Conservation (phyloP, 768 basidiomycete genomes). For the Russula compacta region DNA sequence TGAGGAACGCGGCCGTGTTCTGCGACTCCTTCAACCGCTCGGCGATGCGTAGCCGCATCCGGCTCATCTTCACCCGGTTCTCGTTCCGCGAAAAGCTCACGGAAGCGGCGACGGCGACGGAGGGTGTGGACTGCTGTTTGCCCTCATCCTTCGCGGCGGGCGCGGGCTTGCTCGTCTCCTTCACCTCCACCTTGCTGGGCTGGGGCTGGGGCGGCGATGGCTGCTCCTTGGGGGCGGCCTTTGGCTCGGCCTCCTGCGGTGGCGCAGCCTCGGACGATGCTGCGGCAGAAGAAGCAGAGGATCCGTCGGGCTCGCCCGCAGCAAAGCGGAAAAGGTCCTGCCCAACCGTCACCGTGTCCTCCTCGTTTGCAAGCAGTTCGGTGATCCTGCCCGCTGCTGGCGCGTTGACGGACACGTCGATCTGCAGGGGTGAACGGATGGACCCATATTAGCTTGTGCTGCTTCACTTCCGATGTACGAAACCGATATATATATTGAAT, state of each 20-base stretch:
- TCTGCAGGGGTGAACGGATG: conserved; percentile 38
- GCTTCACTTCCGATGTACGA: not conserved
- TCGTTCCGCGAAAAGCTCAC: conserved; percentile 58
- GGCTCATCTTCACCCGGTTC: conserved; percentile 97
- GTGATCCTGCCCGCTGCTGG: conserved; percentile 81
- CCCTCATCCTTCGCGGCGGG: conserved; percentile 16
- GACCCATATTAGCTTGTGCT: not conserved
- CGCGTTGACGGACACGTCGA: conserved; percentile 95
- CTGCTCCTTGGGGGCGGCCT: conserved; percentile 33
- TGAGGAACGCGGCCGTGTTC: conserved; percentile 91
- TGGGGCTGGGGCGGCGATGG: conserved; percentile 34
- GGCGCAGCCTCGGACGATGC: conserved; percentile 19
- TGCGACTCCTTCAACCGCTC: conserved; percentile 98
- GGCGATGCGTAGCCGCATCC: conserved; percentile 95
- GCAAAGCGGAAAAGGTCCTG: conserved; percentile 92
- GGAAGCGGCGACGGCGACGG: conserved; percentile 28
- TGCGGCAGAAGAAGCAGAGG: conserved; percentile 16
- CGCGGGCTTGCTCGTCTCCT: conserved; percentile 29
- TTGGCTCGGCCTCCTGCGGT: conserved; percentile 30
- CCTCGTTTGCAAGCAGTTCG: conserved; percentile 80
- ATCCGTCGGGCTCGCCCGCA: conserved; percentile 40
- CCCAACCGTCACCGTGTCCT: conserved; percentile 90
- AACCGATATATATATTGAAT: not conserved
- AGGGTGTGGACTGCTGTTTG: conserved; percentile 20
- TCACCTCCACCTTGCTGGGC: conserved; percentile 30